phyloP scores from a whole-genome alignment of 106 monocot species.

The Allium cepa region DNA sequence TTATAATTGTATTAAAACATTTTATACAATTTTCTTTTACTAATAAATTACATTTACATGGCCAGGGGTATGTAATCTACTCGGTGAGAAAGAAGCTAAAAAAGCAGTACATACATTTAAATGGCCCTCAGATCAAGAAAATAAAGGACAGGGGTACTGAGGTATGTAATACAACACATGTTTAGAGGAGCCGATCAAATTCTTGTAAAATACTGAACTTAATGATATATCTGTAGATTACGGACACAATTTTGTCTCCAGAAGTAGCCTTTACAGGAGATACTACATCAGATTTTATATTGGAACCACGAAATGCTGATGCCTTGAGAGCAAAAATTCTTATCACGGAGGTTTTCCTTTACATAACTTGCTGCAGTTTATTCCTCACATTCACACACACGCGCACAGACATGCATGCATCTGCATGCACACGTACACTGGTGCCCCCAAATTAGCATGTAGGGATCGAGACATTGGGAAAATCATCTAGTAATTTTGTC shows the following conservation, averaged over 20 bases:
- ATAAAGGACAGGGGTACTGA: slow-evolving; percentile 78
- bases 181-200: not conserved
- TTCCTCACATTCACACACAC: too few relatives aligned
- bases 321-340: slow-evolving; percentile 96
- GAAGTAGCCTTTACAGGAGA: slow-evolving; percentile 98
- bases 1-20: not conserved
- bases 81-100: slow-evolving; percentile 87
- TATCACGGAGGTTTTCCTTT: slow-evolving; percentile 68
- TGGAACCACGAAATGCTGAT: slow-evolving; percentile 92
- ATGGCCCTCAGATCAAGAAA: slow-evolving; percentile 78
- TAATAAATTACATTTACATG: not conserved
- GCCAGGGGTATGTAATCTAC: slow-evolving; percentile 94
- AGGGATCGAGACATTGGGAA: not conserved
- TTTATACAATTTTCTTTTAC: not conserved
- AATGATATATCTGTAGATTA: slow-evolving; percentile 51
- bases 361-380: too few relatives aligned
- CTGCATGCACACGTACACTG: not conserved
- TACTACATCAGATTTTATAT: slow-evolving; percentile 90
- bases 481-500: not conserved
- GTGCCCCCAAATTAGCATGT: not conserved
- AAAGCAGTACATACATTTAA: slow-evolving; percentile 80
- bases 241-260: slow-evolving; percentile 84
- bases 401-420: too few relatives aligned
- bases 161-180: slow-evolving; percentile 30
- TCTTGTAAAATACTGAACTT: not conserved